Percentiles rank a stretch among this genome's conserved stretches.
These are phyloP conservation scores for Rhizopogon salebrosus DNA, from an alignment of 768 basidiomycete species.

Conservation along the genomic window DNA sequence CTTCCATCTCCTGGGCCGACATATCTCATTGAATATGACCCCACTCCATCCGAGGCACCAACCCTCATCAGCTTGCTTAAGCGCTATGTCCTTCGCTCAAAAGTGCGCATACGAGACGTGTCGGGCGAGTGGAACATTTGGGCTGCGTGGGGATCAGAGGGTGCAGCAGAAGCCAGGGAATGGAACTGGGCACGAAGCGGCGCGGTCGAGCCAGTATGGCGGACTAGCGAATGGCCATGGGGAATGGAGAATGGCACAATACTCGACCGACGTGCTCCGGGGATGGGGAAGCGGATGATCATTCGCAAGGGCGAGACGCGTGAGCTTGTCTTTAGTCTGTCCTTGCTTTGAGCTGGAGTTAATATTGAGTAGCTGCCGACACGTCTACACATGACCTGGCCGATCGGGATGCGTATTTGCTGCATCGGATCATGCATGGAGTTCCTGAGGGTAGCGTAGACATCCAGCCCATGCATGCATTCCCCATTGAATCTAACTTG, in stretches of 20 bases:
- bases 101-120: constrained; percentile 77
- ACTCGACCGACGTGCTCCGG: constrained; percentile 62
- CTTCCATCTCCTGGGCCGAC: constrained; percentile 35
- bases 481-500: constrained; percentile 93
- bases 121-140: constrained; percentile 77
- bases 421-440: constrained; percentile 77
- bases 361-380: constrained; percentile 41
- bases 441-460: constrained; percentile 86
- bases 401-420: constrained; percentile 52
- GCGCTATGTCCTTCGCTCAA: constrained; percentile 81
- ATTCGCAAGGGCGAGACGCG: constrained; percentile 67
- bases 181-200: constrained; percentile 68
- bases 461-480: constrained; percentile 68
- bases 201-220: constrained; percentile 75
- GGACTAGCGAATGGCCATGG: constrained; percentile 51
- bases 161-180: constrained; percentile 32
- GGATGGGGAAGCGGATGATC: constrained; percentile 75
- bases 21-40: constrained; percentile 72
- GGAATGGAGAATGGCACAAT: constrained; percentile 47
- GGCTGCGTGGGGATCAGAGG: constrained; percentile 68
- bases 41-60: constrained; percentile 51
- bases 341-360: neutral
- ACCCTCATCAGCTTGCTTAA: constrained; percentile 70
- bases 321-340: constrained; percentile 38
- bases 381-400: constrained; percentile 51